Percentiles rank a stretch among this genome's conserved stretches.
Evolutionary conservation across 2,329 filamentous ascomycete genomes (phyloP).

Genomic region (Hortaea werneckii): DNA sequence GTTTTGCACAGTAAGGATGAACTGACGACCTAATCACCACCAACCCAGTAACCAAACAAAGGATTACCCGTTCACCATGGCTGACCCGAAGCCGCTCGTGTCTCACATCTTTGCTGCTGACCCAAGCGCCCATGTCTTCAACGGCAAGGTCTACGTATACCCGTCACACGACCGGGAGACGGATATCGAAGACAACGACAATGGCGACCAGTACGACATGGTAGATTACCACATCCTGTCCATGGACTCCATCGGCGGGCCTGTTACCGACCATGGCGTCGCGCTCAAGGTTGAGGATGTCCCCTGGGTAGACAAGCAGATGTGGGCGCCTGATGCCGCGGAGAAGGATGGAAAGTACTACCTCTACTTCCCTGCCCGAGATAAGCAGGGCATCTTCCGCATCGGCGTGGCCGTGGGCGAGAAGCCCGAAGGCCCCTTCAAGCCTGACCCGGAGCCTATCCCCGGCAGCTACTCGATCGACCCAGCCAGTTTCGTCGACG

Average conservation of each 20-base stretch:
- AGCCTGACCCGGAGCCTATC: slow-evolving; percentile 54
- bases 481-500: slow-evolving; percentile 65
- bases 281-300: slow-evolving; percentile 56
- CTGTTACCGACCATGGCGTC: slow-evolving; percentile 63
- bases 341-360: slow-evolving; percentile 60
- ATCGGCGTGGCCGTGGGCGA: slow-evolving; percentile 61
- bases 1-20: no score
- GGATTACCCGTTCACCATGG: slow-evolving; percentile 5
- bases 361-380: slow-evolving; percentile 67
- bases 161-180: slow-evolving; percentile 72
- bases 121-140: slow-evolving; percentile 71
- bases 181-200: slow-evolving; percentile 66
- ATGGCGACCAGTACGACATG: slow-evolving; percentile 81
- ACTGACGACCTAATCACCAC: no score
- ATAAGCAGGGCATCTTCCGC: slow-evolving; percentile 58
- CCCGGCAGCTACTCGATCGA: slow-evolving; percentile 65
- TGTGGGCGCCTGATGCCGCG: slow-evolving; percentile 70
- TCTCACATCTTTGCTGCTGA: slow-evolving; percentile 70
- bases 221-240: slow-evolving; percentile 72
- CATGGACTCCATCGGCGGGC: slow-evolving; percentile 44
- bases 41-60: no score
- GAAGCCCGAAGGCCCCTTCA: slow-evolving; percentile 60
- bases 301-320: slow-evolving; percentile 68
- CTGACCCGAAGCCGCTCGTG: slow-evolving; percentile 50
- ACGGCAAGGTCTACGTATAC: slow-evolving; percentile 66